These are phyloP conservation scores for Asterochloris sp. DNA, from an alignment of 139 green algal species.

Conservation along the genomic window DNA sequence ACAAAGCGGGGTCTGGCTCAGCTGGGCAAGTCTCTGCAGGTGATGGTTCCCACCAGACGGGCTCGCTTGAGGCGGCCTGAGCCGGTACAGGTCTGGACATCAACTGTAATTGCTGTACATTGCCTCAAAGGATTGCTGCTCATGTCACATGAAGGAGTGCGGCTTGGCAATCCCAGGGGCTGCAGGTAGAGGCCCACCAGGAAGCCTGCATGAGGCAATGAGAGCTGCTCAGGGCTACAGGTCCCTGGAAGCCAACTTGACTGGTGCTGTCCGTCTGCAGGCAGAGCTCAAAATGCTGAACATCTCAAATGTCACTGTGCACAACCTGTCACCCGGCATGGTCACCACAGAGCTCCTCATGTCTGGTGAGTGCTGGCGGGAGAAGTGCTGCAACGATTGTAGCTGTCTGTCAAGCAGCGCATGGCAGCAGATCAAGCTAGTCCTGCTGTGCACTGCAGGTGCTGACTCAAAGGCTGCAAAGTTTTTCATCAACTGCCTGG, in stretches of 20 bases:
- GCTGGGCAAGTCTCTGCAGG: slow-evolving; percentile 65
- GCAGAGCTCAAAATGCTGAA: slow-evolving; percentile 36
- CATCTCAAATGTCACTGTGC: slow-evolving; percentile 75
- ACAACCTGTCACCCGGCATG: slow-evolving; percentile 91
- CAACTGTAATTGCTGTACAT: too few species aligned
- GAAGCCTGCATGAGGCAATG: too few species aligned
- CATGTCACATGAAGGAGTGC: too few species aligned
- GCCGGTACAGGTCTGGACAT: too few species aligned
- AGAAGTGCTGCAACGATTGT: not conserved
- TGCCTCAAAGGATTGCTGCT: too few species aligned
- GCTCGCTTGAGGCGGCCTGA: too few species aligned
- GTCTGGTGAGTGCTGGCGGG: slow-evolving; percentile 44
- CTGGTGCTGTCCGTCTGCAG: not conserved
- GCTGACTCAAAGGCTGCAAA: slow-evolving; percentile 65
- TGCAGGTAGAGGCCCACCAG: too few species aligned
- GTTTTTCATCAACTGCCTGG: slow-evolving; percentile 69
- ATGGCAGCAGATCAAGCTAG: not conserved
- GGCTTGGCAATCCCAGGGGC: too few species aligned
- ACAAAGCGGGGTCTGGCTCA: slow-evolving; percentile 89
- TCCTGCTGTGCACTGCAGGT: not conserved
- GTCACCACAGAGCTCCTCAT: slow-evolving; percentile 94
- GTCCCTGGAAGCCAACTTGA: too few species aligned
- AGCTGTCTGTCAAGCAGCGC: not conserved
- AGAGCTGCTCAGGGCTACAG: too few species aligned
- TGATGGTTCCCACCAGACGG: not conserved